Evolutionary conservation across 2,329 filamentous ascomycete species (phyloP).

Genomic region (Thelonectria discophora): DNA sequence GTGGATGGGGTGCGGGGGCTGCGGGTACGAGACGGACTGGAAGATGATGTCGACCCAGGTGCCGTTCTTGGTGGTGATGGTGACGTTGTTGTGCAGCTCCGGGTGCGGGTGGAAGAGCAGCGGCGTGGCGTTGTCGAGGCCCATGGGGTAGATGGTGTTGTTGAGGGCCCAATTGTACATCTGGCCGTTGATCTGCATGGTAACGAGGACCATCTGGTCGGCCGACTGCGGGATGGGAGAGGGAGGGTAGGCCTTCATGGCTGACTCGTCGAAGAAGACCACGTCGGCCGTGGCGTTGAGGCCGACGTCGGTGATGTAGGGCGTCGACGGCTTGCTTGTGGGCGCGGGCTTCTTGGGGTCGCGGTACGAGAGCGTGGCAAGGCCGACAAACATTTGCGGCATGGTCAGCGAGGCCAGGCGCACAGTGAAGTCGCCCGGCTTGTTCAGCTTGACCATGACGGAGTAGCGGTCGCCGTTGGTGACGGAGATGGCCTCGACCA

Average conservation of each 20-base stretch:
- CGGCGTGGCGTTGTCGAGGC: conserved; percentile 50
- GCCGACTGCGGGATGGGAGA: conserved; percentile 52
- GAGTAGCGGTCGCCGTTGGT: conserved; percentile 64
- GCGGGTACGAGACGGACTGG: conserved; percentile 51
- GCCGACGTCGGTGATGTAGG: conserved; percentile 62
- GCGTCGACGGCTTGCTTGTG: conserved; percentile 44
- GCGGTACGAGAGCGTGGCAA: conserved; percentile 56
- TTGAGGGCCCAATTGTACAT: conserved; percentile 65
- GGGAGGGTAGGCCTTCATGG: conserved; percentile 58
- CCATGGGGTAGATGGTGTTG: conserved; percentile 51
- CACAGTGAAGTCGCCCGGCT: conserved; percentile 61
- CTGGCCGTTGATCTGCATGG: conserved; percentile 51
- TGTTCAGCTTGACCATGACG: conserved; percentile 57
- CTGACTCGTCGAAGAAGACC: conserved; percentile 54
- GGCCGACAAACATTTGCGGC: conserved; percentile 64
- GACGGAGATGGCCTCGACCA: conserved; percentile 57
- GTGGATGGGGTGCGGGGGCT: conserved; percentile 67
- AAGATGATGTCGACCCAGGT: conserved; percentile 67
- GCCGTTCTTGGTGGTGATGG: conserved; percentile 56
- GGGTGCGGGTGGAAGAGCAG: conserved; percentile 56
- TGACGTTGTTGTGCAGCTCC: conserved; percentile 53
- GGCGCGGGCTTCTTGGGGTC: conserved; percentile 28
- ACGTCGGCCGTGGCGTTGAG: conserved; percentile 51
- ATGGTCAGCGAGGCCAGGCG: conserved; percentile 59
- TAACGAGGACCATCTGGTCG: conserved; percentile 56